A percentile compares a stretch with the other conserved stretches of the same genome.
Evolutionary conservation across 1,284 basidiomycete species (phyloP).

Genomic region (Ustilago lituana): DNA sequence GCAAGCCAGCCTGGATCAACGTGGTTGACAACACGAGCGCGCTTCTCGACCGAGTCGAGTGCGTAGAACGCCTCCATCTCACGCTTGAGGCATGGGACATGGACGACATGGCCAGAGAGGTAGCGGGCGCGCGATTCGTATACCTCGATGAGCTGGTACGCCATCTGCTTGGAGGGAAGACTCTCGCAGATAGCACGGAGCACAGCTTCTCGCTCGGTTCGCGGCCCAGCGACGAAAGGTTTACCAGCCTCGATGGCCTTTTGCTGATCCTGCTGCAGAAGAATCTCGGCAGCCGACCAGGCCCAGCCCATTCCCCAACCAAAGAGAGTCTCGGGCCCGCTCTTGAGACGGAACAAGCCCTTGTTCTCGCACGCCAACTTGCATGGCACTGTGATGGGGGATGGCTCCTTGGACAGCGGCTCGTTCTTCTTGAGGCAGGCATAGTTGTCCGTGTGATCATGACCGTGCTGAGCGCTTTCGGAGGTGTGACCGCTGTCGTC

Average conservation of each 20-base stretch:
- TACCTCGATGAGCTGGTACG: conserved; percentile 56
- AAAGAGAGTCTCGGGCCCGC: conserved; percentile 58
- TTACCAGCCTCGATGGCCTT: conserved; percentile 32
- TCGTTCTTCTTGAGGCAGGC: conserved; percentile 33
- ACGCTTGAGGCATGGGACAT: conserved; percentile 50
- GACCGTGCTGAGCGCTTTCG: background rate
- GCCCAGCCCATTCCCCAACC: conserved; percentile 67
- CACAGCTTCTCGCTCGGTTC: conserved; percentile 60
- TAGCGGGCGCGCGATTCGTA: conserved; percentile 54
- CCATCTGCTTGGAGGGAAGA: conserved; percentile 53
- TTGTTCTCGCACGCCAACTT: conserved; percentile 37
- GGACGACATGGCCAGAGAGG: conserved; percentile 53
- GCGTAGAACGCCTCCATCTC: conserved; percentile 61
- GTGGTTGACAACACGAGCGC: conserved; percentile 58
- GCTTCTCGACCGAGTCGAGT: conserved; percentile 53
- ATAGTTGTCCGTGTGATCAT: conserved; percentile 10
- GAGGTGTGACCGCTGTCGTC: conserved; percentile 12
- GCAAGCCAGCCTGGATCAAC: conserved; percentile 63
- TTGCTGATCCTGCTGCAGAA: conserved; percentile 31
- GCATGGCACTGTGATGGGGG: conserved; percentile 35
- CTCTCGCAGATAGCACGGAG: conserved; percentile 55
- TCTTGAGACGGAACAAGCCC: conserved; percentile 51
- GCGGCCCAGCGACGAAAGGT: conserved; percentile 16
- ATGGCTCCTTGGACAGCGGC: conserved; percentile 29
- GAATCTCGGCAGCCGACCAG: conserved; percentile 54